A percentile compares a stretch with the other conserved stretches of the same genome.
Evolutionary conservation across 176 grass and related monocot species (phyloP).

Genomic region (Puccinellia tenuiflora): DNA sequence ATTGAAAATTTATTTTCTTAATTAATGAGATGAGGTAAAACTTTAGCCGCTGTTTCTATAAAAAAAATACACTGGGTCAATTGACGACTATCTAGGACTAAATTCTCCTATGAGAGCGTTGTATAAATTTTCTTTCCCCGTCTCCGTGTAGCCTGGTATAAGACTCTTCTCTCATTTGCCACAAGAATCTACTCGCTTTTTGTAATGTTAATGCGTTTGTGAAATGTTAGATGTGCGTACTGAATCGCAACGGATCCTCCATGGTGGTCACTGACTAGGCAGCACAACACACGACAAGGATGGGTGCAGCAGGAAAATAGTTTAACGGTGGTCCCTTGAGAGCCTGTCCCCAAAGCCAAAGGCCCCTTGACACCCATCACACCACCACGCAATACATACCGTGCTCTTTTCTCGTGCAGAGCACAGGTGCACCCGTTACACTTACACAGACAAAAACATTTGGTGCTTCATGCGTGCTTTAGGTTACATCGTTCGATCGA

Average conservation of each 20-base stretch:
- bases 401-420: background rate
- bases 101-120: background rate
- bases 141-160: no score
- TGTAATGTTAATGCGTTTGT: background rate
- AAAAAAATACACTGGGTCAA: no score
- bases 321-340: constrained; percentile 3
- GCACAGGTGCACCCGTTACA: background rate
- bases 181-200: background rate
- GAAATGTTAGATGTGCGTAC: constrained; percentile 16
- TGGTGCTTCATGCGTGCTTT: background rate
- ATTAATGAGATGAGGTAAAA: no score
- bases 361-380: constrained; percentile 11
- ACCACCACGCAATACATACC: background rate
- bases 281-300: background rate
- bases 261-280: constrained; percentile 30
- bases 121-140: no score
- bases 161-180: background rate
- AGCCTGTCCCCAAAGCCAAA: background rate
- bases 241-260: constrained; percentile 16
- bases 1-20: no score
- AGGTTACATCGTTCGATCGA: background rate
- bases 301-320: background rate
- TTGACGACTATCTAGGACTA: background rate
- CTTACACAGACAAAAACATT: background rate
- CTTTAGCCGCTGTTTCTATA: no score